Evolutionary conservation across 2,329 filamentous ascomycete genomes (phyloP), one percentile per base, ranked within the genome.

Genomic region (Colletotrichum incanum): DNA sequence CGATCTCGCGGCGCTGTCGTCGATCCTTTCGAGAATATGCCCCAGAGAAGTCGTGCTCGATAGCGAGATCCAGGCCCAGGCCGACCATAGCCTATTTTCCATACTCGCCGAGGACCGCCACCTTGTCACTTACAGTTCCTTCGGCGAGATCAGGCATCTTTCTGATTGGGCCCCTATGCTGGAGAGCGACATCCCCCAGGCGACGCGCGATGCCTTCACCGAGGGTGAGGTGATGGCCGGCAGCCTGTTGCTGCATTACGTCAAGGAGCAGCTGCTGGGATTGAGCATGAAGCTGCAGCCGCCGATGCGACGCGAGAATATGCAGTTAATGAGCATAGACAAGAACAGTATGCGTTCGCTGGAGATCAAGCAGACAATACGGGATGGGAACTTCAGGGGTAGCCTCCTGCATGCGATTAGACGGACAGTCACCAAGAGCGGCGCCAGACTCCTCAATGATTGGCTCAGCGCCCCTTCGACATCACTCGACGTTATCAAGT

Each of bases 401-500:
- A 98, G 95, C 78, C 84, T 99, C 54, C 84, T 99, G 47, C 95
- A 98, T 82, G 93, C 94, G n/a, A 89, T 98, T 64, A 91, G 95
- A 72, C 90, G 93, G 65, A 99, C 96, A 0, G 93, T 95, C 20
- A 99, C 96, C 0, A 97, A 95, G 79, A 95, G 96, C 75, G 96
- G 96, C 65, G 92, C 95, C 28, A 90, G 96, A 50, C 86, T 98
- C 60, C 86, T 99, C 8, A 92, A 92, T 74, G 92, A 95, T 76
- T 94, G 96, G 86, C 84, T 99, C n/a, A 91, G 93, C 89, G 90
- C 94, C 0, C 96, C 96, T 0, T 98, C 96, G 0, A 96, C 95
- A n/a, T 97, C 93, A 11, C 82, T 98, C 5, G 84, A 90, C 6
- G 88, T 92, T 3, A 98, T 99, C 76, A 92, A 93, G 74, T 87